Evolutionary conservation across 1,139 yeast genomes (phyloP).

Genomic region (Pichia inconspicua): DNA sequence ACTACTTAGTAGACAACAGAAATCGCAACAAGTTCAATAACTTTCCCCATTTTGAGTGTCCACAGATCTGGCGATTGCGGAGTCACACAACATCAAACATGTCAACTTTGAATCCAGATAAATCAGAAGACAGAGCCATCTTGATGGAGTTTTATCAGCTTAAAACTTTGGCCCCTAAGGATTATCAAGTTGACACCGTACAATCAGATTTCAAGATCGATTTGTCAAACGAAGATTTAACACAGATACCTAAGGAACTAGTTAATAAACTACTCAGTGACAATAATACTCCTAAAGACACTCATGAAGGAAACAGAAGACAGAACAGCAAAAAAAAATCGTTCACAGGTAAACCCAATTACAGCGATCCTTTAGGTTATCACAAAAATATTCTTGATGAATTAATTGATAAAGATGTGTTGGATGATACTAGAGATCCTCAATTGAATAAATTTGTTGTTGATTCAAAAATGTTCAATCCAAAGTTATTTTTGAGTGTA

Average conservation of each 20-base stretch:
- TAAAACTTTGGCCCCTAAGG: constrained; percentile 32
- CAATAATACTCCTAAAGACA: constrained; percentile 14
- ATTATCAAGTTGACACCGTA: constrained; percentile 31
- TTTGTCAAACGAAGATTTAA: constrained; percentile 25
- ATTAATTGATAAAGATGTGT: constrained; percentile 33
- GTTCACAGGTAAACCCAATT: constrained; percentile 8
- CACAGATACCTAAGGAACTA: constrained; percentile 28
- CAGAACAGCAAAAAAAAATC: constrained; percentile 12
- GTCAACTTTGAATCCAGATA: constrained; percentile 1
- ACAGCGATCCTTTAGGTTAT: constrained; percentile 49
- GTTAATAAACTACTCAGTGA: constrained; percentile 31
- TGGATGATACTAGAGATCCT: constrained; percentile 35
- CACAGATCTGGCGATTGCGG: no score
- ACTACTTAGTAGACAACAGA: no score
- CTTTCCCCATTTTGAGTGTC: no score
- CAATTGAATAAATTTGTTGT: constrained; percentile 50
- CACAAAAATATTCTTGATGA: constrained; percentile 39
- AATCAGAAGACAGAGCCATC: constrained; percentile 22
- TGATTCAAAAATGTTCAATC: constrained; percentile 65
- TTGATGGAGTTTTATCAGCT: constrained; percentile 36
- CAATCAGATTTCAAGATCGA: constrained; percentile 22
- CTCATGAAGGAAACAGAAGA: constrained; percentile 5
- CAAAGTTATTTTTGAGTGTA: constrained; percentile 58
- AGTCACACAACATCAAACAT: background rate
- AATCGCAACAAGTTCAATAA: no score